A percentile compares a stretch with the other conserved stretches of the same genome.
These are phyloP conservation scores for Hypoxylon sp. DNA, from an alignment of 2,329 filamentous ascomycete species.

Conservation along the genomic window DNA sequence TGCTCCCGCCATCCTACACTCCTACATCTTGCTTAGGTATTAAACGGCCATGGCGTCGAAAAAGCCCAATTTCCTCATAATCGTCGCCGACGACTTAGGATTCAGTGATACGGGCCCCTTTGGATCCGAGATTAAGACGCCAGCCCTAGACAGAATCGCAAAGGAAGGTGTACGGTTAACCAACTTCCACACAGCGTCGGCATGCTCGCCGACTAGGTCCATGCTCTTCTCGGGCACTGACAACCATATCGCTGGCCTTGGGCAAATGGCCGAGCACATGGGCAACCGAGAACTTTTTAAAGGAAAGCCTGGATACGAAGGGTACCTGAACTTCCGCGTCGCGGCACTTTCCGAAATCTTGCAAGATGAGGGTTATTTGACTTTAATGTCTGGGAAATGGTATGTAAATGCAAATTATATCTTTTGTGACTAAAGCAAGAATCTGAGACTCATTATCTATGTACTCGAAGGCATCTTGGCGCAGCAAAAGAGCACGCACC, in stretches of 20 bases:
- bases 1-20: not conserved
- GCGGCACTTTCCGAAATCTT: conserved; percentile 68
- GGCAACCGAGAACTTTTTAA: conserved; percentile 31
- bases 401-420: conserved; percentile 56
- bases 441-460: conserved; percentile 59
- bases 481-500: not conserved
- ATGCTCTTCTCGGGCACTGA: conserved; percentile 74
- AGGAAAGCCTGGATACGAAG: conserved; percentile 68
- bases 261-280: conserved; percentile 63
- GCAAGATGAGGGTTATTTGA: conserved; percentile 69
- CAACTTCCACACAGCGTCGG: conserved; percentile 71
- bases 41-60: conserved; percentile 42
- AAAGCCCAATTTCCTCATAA: conserved; percentile 62
- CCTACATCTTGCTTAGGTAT: not conserved
- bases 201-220: conserved; percentile 71
- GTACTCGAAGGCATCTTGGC: not conserved
- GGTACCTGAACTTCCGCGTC: conserved; percentile 69
- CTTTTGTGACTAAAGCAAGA: conserved; percentile 63
- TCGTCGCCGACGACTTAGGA: conserved; percentile 62
- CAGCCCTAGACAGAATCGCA: conserved; percentile 68
- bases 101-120: conserved; percentile 65
- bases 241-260: conserved; percentile 65
- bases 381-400: conserved; percentile 72
- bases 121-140: conserved; percentile 71
- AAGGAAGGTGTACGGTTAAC: conserved; percentile 68